Conservation (phyloP, 805 yeast species). For the Metschnikowia chrysomelidarum region DNA sequence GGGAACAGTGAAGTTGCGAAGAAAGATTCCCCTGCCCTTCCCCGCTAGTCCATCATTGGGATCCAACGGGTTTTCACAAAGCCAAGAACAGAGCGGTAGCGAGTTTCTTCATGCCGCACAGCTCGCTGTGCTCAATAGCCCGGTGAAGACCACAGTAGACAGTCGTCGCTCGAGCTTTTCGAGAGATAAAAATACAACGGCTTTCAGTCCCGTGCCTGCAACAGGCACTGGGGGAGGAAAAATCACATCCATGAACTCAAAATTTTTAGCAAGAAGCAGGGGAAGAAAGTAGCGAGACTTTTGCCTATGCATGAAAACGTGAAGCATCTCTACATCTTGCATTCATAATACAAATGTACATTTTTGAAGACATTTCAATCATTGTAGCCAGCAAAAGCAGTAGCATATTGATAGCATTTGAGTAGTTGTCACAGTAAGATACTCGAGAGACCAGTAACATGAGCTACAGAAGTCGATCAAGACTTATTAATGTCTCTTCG, state of each 20-base stretch:
- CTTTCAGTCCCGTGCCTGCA: slow-evolving; percentile 1
- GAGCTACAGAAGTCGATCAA: no score
- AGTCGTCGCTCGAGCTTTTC: slow-evolving; percentile 38
- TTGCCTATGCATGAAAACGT: no score
- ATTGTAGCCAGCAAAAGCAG: no score
- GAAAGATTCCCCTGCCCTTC: slow-evolving; percentile 35
- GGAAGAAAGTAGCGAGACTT: slow-evolving; percentile 34
- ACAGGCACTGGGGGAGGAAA: slow-evolving; percentile 15
- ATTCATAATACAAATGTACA: no score
- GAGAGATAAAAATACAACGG: slow-evolving; percentile 21
- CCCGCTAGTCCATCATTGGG: slow-evolving; percentile 8
- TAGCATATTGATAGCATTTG: no score
- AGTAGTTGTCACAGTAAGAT: no score
- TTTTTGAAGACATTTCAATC: no score
- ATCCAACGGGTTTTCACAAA: slow-evolving; percentile 5
- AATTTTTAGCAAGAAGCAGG: slow-evolving; percentile 55
- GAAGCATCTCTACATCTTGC: no score
- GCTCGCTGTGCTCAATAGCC: slow-evolving; percentile 38
- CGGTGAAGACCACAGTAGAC: slow-evolving; percentile 22
- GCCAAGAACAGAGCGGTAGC: slow-evolving; percentile 19
- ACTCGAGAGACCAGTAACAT: no score
- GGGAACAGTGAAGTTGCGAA: slow-evolving; percentile 4
- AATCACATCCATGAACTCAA: slow-evolving; percentile 60
- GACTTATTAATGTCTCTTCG: no score
- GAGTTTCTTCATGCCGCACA: slow-evolving; percentile 45